Evolutionary conservation across 139 green algal species (phyloP), one percentile per base, ranked within the genome.

Genomic region (Desmodesmus armatus): DNA sequence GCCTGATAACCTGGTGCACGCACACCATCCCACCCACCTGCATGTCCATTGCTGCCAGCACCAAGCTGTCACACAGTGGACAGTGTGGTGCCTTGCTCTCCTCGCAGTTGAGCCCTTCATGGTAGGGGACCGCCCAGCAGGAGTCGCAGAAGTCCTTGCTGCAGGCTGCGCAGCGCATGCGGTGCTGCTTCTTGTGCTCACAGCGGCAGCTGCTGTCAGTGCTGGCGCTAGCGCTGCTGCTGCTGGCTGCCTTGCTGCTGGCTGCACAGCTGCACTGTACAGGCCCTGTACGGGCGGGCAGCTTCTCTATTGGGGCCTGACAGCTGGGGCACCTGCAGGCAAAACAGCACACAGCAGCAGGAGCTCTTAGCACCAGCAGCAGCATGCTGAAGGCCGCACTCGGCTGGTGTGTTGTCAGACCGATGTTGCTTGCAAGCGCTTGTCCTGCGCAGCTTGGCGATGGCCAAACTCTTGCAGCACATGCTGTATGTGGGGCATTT

Each of bases 101-200:
- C 33, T n/a, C 40, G 49, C 80, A 85, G 33, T 27, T 58, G 2
- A 85, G 80, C 5, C 66, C 65, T 19, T 78, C 47, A 53, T 85
- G 63, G 41, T 58, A 62, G 4, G 63, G 63, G 17, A 23, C 31
- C 1, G 44, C 60, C 29, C 31, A 41, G 43, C 63, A 85, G 19
- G 15, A 27, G 13, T 58, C 65, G 40, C 80, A 85, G 39, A 85
- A 85, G 44, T 33, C 70, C n/a, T 67, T 39, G 66, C 44, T 67
- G 80, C 80, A 85, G 2, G 35, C 29, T 11, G 60, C 11, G 37
- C 65, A 85, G 25, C 80, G 66, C 47, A 71, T 71, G 44, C 80
- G 70, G 29, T 85, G 66, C 66, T 71, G 62, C 78, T 66, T 29
- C 29, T 67, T 75, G 47, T 55, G 47, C 47, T 33, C 6, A 70